These are phyloP conservation scores for Babesia sp. DNA, from an alignment of 169 alveolate species.

Conservation along the genomic window DNA sequence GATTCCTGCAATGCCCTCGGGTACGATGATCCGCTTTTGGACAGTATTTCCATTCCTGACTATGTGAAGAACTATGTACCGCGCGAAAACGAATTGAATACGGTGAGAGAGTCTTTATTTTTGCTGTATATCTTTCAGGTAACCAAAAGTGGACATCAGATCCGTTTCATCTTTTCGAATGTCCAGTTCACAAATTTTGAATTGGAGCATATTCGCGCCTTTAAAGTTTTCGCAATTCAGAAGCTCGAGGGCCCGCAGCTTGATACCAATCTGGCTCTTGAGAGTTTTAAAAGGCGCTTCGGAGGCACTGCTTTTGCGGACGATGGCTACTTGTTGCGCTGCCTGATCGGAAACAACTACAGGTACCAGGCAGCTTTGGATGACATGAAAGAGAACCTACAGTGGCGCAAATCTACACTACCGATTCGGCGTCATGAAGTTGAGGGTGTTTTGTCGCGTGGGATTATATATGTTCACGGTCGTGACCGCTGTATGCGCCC, in stretches of 20 bases:
- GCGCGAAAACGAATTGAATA: slow-evolving; percentile 16
- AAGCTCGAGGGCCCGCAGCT: slow-evolving; percentile 63
- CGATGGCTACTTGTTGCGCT: slow-evolving; percentile 73
- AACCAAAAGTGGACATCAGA: slow-evolving; percentile 61
- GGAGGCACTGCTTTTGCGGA: slow-evolving; percentile 61
- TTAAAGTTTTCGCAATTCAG: slow-evolving; percentile 66
- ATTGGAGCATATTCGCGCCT: slow-evolving; percentile 64
- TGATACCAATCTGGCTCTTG: slow-evolving; percentile 30
- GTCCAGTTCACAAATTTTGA: slow-evolving; percentile 70
- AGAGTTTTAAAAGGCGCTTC: slow-evolving; percentile 51
- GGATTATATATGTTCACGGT: slow-evolving; percentile 73
- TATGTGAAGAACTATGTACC: slow-evolving; percentile 52
- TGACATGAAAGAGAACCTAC: slow-evolving; percentile 70
- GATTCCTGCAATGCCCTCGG: slow-evolving; percentile 32
- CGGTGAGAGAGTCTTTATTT: slow-evolving; percentile 24
- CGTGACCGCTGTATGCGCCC: slow-evolving; percentile 77
- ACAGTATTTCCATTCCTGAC: slow-evolving; percentile 58
- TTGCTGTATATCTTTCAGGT: slow-evolving; percentile 25
- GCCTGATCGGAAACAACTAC: slow-evolving; percentile 71
- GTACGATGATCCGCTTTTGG: slow-evolving; percentile 62
- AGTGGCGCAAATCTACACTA: slow-evolving; percentile 72
- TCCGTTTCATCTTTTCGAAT: slow-evolving; percentile 71
- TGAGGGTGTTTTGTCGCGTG: slow-evolving; percentile 60
- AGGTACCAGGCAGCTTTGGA: slow-evolving; percentile 50
- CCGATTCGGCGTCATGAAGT: slow-evolving; percentile 65